Evolutionary conservation across 2,329 filamentous ascomycete genomes (phyloP).

Genomic region (Colletotrichum spaethianum): DNA sequence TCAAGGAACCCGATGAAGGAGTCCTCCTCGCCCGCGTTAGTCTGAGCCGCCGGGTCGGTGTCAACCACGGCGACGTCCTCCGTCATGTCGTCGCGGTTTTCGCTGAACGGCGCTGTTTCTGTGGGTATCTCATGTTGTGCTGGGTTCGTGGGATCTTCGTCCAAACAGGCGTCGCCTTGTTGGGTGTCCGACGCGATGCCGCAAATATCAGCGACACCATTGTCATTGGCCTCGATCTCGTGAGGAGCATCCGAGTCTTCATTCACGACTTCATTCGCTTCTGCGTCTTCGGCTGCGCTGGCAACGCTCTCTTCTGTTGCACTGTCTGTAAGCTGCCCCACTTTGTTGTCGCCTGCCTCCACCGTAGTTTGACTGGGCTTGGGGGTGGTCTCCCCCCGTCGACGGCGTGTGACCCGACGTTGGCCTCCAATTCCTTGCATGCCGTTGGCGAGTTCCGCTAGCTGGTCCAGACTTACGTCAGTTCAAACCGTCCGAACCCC

Average conservation of each 20-base stretch:
- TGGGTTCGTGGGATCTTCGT: not conserved
- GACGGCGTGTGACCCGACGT: not conserved
- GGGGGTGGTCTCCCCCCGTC: not conserved
- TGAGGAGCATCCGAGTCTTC: constrained; percentile 2
- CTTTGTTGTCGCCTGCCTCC: not conserved
- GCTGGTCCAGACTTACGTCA: constrained; percentile 1
- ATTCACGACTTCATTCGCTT: not conserved
- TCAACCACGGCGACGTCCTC: not conserved
- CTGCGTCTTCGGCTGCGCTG: not conserved
- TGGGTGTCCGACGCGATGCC: not conserved
- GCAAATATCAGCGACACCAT: not conserved
- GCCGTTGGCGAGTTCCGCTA: constrained; percentile 13
- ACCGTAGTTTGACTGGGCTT: not conserved
- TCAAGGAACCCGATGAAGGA: constrained; percentile 8
- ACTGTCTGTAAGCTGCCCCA: not conserved
- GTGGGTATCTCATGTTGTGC: not conserved
- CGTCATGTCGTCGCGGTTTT: not conserved
- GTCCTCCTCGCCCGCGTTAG: not conserved
- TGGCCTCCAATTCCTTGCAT: not conserved
- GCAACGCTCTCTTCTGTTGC: not conserved
- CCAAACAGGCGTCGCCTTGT: not conserved
- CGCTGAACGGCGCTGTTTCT: not conserved
- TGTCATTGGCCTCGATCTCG: not conserved
- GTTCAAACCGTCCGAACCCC: constrained; percentile 2
- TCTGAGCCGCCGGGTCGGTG: not conserved